These are phyloP conservation scores for Aspergillus sp. DNA, from an alignment of 2,329 filamentous ascomycete species.

Conservation along the genomic window DNA sequence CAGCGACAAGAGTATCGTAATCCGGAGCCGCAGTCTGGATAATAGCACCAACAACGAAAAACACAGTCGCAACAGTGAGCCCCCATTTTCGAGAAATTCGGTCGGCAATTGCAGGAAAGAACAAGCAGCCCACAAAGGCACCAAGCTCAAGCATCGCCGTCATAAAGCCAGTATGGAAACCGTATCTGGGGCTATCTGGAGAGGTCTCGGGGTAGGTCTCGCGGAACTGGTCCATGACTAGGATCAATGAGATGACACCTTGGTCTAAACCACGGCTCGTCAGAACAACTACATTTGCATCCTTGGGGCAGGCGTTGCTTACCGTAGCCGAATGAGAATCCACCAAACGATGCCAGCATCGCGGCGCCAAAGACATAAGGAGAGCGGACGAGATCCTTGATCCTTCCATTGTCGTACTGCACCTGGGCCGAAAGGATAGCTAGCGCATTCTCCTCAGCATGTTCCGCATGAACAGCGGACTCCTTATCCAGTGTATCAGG, in stretches of 20 bases:
- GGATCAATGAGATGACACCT: slow-evolving; percentile 39
- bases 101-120: no score
- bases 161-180: no score
- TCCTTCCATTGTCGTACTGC: not conserved
- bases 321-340: slow-evolving; percentile 45
- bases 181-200: no score
- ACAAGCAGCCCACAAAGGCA: no score
- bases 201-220: slow-evolving; percentile 3
- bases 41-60: no score
- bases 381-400: not conserved
- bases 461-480: not conserved
- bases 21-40: no score
- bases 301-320: not conserved
- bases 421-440: not conserved
- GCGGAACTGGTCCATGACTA: slow-evolving; percentile 50
- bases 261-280: slow-evolving; percentile 14
- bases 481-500: not conserved
- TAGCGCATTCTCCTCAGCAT: not conserved
- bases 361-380: slow-evolving; percentile 46
- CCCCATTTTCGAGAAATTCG: no score
- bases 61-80: no score
- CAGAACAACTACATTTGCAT: not conserved
- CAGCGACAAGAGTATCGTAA: no score
- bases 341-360: slow-evolving; percentile 44
- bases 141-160: no score